Evolutionary conservation across 2,329 filamentous ascomycete genomes (phyloP), one percentile per base, ranked within the genome.

Genomic region (Aureobasidium musti): DNA sequence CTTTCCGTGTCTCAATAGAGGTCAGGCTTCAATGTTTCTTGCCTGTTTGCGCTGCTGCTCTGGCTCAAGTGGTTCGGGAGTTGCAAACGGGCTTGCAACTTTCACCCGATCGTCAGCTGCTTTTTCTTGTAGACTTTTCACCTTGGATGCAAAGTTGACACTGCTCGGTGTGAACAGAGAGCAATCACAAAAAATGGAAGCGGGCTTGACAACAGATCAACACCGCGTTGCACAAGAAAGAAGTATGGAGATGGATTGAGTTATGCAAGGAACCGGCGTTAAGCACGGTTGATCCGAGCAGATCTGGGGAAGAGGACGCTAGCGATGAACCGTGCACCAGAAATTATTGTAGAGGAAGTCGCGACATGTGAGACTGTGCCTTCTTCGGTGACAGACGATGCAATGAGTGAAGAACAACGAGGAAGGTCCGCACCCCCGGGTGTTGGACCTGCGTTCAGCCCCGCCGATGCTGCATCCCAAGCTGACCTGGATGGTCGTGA

Each of bases 321-420:
- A 53, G 61, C n/a, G 61, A 33, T 52, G 61, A 45, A 43, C 47
- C 61, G 61, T 64, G 61, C 61, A 13, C 19, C 47, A 64, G 49
- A 64, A 64, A 64, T 53, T 64, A 37, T 64, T 54, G 23, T 64
- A 26, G 19, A 45, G 61, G 49, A 64, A 59, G 37, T 37, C 26
- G 61, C 49, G 33, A 64, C 47, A 35, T 54, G 61, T 41, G 23
- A 43, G 49, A 54, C n/a, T 33, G n/a, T 59, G 39, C 57, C 43
- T 61, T 23, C 43, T 33, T 35, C 2, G 30, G 41, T 30, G 13
- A 11, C 37, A 61, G 28, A 64, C 37, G 13, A 64, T 65, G 61
- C 41, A 49, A 65, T 65, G 63, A 65, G 63, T 57, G 63, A 65
- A 57, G 63, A 65, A 57, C 39, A 65, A 57, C 47, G 63, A 65